A percentile compares a stretch with the other conserved stretches of the same genome.
These are phyloP conservation scores for Erucastrum elatum DNA, from an alignment of 345 rosid species.

Conservation along the genomic window DNA sequence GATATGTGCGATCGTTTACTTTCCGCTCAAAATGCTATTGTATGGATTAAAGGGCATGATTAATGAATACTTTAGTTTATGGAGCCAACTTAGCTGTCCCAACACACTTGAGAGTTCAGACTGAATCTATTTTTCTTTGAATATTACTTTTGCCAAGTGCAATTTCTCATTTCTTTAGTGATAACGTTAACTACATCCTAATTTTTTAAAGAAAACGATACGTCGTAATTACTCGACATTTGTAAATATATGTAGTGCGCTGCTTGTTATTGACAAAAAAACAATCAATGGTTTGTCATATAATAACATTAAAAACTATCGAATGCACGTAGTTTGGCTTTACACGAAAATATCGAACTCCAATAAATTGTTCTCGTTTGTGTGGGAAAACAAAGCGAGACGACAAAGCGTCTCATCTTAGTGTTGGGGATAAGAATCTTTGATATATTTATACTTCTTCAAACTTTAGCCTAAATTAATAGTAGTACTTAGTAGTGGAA, in stretches of 20 bases:
- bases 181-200: neutral
- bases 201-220: too few species aligned
- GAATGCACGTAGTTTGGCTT: neutral
- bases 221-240: neutral
- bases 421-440: constrained; percentile 28
- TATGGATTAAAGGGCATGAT: constrained; percentile 16
- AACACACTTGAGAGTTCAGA: constrained; percentile 10
- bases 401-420: constrained; percentile 36
- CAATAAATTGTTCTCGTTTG: constrained; percentile 23
- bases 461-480: constrained; percentile 22
- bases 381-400: constrained; percentile 36
- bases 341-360: neutral
- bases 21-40: constrained; percentile 14
- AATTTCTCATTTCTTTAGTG: neutral
- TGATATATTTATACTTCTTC: neutral
- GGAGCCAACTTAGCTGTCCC: constrained; percentile 9
- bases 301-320: neutral
- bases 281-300: neutral
- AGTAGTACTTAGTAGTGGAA: constrained; percentile 9
- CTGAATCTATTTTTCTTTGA: neutral
- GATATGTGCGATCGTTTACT: neutral
- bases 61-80: constrained; percentile 2
- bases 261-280: neutral
- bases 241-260: neutral
- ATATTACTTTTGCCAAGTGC: neutral